Evolutionary conservation across 805 yeast species (phyloP), one percentile per base, ranked within the genome.

Genomic region (Lipomyces yamadae): DNA sequence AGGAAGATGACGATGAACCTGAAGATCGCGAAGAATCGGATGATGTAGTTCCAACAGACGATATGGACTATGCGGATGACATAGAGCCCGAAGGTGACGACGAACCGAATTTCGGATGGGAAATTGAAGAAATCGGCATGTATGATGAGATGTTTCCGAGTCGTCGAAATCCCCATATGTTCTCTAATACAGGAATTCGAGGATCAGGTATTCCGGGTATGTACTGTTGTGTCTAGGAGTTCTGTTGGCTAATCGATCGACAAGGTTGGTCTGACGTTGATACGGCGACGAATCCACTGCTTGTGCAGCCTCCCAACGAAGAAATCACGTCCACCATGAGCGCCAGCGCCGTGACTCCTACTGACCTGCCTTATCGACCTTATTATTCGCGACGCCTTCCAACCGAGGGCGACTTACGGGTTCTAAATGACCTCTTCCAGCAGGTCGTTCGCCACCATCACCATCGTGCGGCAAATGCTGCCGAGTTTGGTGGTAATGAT

Each of bases 1-100:
- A 78, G 2, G 79, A 78, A 0, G 72, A 78, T 7, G 77, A 79
- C 2, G 78, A 76, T 3, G 73, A 76, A 6, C 76, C 74, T 13
- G 76, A 70, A 34, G 79, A 73, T 13, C 77, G 72, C 50, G 78
- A 75, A n/a, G 78, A 74, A 13, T 75, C 73, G 7, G 78, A 74
- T 10, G 72, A 67, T 13, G 58, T 29, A n/a, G 34, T 52, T 24
- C 55, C 55, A n/a, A 52, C 55, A 29, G 70, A 67, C 48, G 72
- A 58, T 55, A 70, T 59, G 24, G 77, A 69, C 32, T 66, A 58
- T 13, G 69, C 58, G 6, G 70, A 61, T 24, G 74, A 65, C 13
- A 60, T 56, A 10, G 64, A 62, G 29, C 66, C 60, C 13, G 68
- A 66, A 29, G 66, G 69, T 29, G 67, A 61, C 39, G 63, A 60